Conservation (phyloP, 2,329 filamentous ascomycete species). For the Botrytis cinerea region DNA sequence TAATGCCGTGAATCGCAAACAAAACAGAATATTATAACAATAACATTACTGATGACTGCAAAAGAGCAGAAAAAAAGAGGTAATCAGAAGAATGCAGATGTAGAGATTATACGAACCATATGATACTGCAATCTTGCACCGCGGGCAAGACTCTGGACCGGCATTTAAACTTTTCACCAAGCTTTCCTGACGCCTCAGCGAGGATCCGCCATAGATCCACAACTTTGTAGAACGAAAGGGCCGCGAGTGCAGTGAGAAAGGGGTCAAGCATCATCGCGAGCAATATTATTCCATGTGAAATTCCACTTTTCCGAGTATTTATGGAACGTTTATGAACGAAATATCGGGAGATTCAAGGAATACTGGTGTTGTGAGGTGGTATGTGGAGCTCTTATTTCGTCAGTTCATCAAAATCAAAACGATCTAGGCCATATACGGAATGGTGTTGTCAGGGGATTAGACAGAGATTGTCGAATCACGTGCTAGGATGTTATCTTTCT, state of each 20-base stretch:
- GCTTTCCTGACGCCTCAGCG: conserved; percentile 5
- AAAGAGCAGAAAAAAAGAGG: neutral
- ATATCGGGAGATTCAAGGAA: neutral
- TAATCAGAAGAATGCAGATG: neutral
- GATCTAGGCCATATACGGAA: neutral
- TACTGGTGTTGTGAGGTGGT: neutral
- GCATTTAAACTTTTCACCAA: conserved; percentile 13
- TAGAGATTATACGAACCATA: conserved; percentile 15
- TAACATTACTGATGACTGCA: neutral
- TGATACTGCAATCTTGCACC: neutral
- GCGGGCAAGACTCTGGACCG: neutral
- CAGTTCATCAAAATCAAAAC: neutral
- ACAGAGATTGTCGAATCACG: conserved; percentile 9
- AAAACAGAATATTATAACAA: neutral
- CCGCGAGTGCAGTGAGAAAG: neutral
- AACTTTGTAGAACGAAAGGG: conserved; percentile 7
- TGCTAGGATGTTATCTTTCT: neutral
- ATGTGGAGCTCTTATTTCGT: conserved; percentile 5
- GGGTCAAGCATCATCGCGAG: conserved; percentile 20
- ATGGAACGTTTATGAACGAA: conserved; percentile 5
- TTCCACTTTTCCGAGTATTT: conserved; percentile 20
- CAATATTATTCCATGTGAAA: neutral
- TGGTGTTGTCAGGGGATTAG: neutral
- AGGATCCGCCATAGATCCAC: conserved; percentile 6
- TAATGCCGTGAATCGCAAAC: neutral